These are phyloP conservation scores for Aspergillus taichungensis DNA, from an alignment of 495 filamentous ascomycete genomes.

Conservation along the genomic window DNA sequence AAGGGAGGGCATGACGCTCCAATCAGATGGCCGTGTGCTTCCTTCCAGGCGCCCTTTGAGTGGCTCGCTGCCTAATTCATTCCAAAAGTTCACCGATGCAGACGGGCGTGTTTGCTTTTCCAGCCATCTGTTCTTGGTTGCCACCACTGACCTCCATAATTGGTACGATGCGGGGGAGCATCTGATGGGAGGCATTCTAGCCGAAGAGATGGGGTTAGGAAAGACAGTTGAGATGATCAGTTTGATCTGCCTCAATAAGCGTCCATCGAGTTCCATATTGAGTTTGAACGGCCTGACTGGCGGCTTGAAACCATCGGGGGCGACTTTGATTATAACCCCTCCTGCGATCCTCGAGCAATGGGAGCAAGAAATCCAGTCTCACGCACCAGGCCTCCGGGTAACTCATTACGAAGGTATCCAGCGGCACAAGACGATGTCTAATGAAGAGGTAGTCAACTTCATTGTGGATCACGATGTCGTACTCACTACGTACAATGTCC, in stretches of 20 bases:
- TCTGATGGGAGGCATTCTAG: conserved; percentile 58
- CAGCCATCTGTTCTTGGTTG: conserved; percentile 57
- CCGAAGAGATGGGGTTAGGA: conserved; percentile 94
- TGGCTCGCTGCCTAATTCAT: conserved; percentile 23
- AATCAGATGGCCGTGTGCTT: conserved; percentile 20
- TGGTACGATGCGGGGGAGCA: conserved; percentile 31
- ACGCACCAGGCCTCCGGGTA: conserved; percentile 54
- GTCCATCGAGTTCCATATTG: conserved; percentile 7
- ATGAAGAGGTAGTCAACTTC: conserved; percentile 39
- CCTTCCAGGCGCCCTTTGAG: conserved; percentile 8
- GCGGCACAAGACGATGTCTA: conserved; percentile 27
- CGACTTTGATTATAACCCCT: conserved; percentile 85
- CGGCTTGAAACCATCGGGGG: conserved; percentile 31
- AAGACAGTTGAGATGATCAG: conserved; percentile 89
- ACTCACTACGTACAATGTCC: conserved; percentile 75
- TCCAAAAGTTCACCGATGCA: conserved; percentile 33
- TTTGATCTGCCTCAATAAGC: conserved; percentile 57
- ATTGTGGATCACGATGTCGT: conserved; percentile 62
- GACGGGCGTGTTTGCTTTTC: conserved; percentile 45
- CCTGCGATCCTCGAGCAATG: conserved; percentile 77
- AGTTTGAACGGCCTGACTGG: conserved; percentile 16
- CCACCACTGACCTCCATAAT: conserved; percentile 41
- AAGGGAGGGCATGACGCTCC: conserved; percentile 45
- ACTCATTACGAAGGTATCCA: conserved; percentile 43
- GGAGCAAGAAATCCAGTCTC: conserved; percentile 65